phyloP scores from a whole-genome alignment of 257 asterid genomes.

The Ilex aquifolium region DNA sequence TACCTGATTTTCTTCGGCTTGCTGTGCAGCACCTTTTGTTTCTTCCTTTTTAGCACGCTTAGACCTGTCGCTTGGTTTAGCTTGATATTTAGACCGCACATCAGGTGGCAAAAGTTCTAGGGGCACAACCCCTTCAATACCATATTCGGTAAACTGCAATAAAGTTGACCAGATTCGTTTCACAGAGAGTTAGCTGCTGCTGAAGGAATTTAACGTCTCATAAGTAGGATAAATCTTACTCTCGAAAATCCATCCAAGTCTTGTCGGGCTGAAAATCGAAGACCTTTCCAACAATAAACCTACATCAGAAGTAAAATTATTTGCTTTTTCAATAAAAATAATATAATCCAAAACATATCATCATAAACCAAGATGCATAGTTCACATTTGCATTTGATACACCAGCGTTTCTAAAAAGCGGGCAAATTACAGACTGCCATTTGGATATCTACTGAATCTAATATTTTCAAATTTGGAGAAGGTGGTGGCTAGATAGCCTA shows the following conservation, averaged over 20 bases:
- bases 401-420: too few species aligned
- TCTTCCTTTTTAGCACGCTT: constrained; percentile 93
- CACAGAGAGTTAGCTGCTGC: not conserved
- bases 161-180: not conserved
- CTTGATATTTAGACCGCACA: constrained; percentile 75
- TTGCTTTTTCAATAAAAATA: too few species aligned
- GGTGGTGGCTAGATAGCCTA: too few species aligned
- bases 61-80: constrained; percentile 67
- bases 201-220: not conserved
- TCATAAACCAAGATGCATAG: too few species aligned
- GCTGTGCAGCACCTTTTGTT: constrained; percentile 47
- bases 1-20: constrained; percentile 81
- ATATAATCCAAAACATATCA: too few species aligned
- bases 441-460: too few species aligned
- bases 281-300: constrained; percentile 99
- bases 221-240: constrained; percentile 30
- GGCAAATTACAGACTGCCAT: too few species aligned
- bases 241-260: constrained; percentile 95
- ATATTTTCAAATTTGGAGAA: too few species aligned
- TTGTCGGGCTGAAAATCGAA: constrained; percentile 94
- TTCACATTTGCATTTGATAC: too few species aligned
- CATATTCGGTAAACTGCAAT: constrained; percentile 88
- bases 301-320: constrained; percentile 12
- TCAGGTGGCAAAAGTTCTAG: constrained; percentile 73
- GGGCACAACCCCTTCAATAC: constrained; percentile 97